Conservation (phyloP, 2,329 filamentous ascomycete genomes). For the Venturia effusa region DNA sequence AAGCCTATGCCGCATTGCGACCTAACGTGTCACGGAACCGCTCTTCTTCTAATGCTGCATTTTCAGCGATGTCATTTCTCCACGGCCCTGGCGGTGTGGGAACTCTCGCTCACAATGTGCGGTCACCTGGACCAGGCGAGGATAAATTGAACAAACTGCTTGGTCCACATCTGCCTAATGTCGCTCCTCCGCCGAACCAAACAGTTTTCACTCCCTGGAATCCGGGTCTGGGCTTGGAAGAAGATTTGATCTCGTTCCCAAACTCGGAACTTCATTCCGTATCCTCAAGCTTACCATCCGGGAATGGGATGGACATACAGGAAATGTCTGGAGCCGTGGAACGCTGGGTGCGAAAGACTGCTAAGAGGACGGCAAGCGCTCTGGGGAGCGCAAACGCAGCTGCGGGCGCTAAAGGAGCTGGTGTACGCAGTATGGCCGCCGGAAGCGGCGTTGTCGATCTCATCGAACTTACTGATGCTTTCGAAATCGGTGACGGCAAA, state of each 20-base stretch:
- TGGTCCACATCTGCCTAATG: constrained; percentile 68
- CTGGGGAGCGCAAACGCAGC: constrained; percentile 20
- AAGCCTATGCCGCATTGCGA: background rate
- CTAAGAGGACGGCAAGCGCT: constrained; percentile 43
- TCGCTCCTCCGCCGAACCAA: constrained; percentile 54
- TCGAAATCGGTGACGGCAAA: constrained; percentile 27
- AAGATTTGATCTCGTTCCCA: constrained; percentile 8
- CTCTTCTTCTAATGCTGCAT: constrained; percentile 21
- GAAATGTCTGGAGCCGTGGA: constrained; percentile 81
- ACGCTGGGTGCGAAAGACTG: constrained; percentile 79
- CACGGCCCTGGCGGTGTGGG: constrained; percentile 81
- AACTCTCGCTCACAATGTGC: constrained; percentile 60
- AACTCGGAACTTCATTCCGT: background rate
- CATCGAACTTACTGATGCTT: constrained; percentile 59
- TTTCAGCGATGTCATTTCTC: constrained; percentile 43
- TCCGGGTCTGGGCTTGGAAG: constrained; percentile 18
- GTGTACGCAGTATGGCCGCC: constrained; percentile 16
- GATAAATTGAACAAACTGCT: constrained; percentile 80
- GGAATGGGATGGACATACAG: constrained; percentile 47
- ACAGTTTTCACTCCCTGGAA: constrained; percentile 31
- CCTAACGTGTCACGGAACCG: constrained; percentile 28
- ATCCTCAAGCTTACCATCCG: constrained; percentile 17
- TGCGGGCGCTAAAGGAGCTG: constrained; percentile 11
- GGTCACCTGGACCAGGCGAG: constrained; percentile 68
- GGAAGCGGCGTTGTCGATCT: constrained; percentile 48